Evolutionary conservation across 495 filamentous ascomycete genomes (phyloP), one percentile per base, ranked within the genome.

Genomic region (Pseudoneurospora amorphoporcata): DNA sequence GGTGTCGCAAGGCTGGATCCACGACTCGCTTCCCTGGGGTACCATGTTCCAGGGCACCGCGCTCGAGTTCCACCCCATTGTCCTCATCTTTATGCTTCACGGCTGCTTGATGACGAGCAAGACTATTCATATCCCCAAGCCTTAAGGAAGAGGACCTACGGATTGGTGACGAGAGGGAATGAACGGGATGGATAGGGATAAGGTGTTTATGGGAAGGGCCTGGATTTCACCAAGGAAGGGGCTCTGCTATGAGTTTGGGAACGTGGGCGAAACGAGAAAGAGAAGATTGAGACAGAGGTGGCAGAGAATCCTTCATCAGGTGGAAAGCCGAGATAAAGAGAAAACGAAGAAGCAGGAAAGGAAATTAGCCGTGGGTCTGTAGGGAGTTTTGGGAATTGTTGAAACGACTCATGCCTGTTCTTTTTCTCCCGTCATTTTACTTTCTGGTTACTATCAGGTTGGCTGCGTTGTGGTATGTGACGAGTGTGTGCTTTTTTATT

Each of bases 51-150:
- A 86, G 61, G 92, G 91, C n/a, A 88, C 91, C 1, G 43, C 85
- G 12, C 85, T 94, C 42, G 95, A 97, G 79, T 88, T 97, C 74
- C 95, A 99, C 81, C 94, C 96, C n/a, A 84, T 92, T 10, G 93
- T 90, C 17, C 81, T 89, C 23, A 71, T 98, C 68, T 99, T 98
- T 82, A 84, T 95, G 72, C 73, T 92, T 17, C 90, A 94, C 77
- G 95, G 95, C 1, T 96, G 92, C 76, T 80, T 93, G 76, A 98
- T 99, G 95, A 90, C 94, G 73, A 97, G 93, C 83, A 95, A 94
- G 86, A 93, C 89, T 40, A 88, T 99, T 78, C 94, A 96, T 78
- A 94, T 99, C 53, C 95, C 95, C n/a, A 99, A 99, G 87, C 92
- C 94, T 68, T 98, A 71, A 81, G 70, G 12, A 3, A 39, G 68